Evolutionary conservation across 805 yeast species (phyloP).

Genomic region (Priceomyces melissophilus): DNA sequence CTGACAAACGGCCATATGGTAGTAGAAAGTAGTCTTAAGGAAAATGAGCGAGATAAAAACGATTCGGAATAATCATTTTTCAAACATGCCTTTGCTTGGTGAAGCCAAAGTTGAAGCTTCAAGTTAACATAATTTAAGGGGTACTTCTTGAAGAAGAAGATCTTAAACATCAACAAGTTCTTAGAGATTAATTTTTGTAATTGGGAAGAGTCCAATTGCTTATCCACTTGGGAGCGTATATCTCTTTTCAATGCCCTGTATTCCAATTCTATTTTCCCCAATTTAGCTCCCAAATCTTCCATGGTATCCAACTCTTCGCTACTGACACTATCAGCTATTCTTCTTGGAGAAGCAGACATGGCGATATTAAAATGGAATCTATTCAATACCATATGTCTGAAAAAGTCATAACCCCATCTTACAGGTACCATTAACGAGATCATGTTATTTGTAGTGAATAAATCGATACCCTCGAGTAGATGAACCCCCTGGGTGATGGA

Average conservation of each 20-base stretch:
- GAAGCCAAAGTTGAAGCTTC: constrained; percentile 14
- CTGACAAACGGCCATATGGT: constrained; percentile 39
- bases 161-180: constrained; percentile 1
- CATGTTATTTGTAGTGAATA: constrained; percentile 29
- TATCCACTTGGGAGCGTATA: constrained; percentile 1
- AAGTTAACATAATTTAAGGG: constrained; percentile 8
- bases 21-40: constrained; percentile 29
- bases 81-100: constrained; percentile 31
- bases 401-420: constrained; percentile 35
- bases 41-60: constrained; percentile 19
- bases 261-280: constrained; percentile 9
- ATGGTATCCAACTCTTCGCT: constrained; percentile 18
- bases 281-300: constrained; percentile 16
- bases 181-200: constrained; percentile 4
- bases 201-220: constrained; percentile 3
- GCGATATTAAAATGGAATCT: constrained; percentile 27
- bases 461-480: constrained; percentile 20
- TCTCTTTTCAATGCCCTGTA: constrained; percentile 6
- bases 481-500: constrained; percentile 5
- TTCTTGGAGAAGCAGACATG: constrained; percentile 27
- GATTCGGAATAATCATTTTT: constrained; percentile 31
- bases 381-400: constrained; percentile 31
- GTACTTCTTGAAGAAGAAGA: neutral
- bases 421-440: constrained; percentile 32
- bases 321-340: constrained; percentile 27